Percentiles rank a stretch among this genome's conserved stretches.
These are phyloP conservation scores for Halophytophthora batemanensis DNA, from an alignment of 352 stramenopile genomes.

Conservation along the genomic window DNA sequence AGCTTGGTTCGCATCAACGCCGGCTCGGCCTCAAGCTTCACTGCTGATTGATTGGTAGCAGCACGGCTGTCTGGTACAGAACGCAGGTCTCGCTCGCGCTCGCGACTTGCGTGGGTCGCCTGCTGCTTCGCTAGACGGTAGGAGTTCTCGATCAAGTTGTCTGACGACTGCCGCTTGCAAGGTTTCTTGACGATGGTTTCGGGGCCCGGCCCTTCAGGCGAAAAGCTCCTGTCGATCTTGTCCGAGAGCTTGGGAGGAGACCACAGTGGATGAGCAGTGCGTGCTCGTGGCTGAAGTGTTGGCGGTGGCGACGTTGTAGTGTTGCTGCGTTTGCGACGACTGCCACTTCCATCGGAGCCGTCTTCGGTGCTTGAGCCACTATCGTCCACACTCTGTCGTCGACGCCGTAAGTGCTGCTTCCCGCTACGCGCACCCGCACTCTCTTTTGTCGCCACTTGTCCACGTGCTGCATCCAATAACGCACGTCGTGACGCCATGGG, in stretches of 20 bases:
- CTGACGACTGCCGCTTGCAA: constrained; percentile 48
- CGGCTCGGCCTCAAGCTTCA: constrained; percentile 8
- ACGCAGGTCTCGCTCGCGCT: constrained; percentile 4
- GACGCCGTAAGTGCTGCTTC: constrained; percentile 36
- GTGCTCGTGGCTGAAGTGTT: constrained; percentile 6
- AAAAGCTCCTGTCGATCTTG: constrained; percentile 21
- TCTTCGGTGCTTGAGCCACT: constrained; percentile 65
- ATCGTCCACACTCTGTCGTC: constrained; percentile 49
- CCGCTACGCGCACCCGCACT: constrained; percentile 7
- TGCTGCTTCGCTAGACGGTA: constrained; percentile 42
- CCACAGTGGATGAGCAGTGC: constrained; percentile 6
- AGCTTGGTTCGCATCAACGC: constrained; percentile 28
- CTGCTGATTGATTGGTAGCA: background rate
- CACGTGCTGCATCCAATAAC: constrained; percentile 3
- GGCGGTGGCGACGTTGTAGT: constrained; percentile 28
- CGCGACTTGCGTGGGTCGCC: constrained; percentile 21
- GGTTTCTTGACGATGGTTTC: constrained; percentile 38
- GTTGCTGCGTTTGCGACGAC: constrained; percentile 69
- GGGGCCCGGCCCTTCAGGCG: constrained; percentile 12
- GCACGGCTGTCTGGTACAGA: background rate
- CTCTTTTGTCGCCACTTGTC: constrained; percentile 10
- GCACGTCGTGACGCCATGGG: constrained; percentile 14
- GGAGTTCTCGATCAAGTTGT: constrained; percentile 30
- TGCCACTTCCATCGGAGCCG: constrained; percentile 41
- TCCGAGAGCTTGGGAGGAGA: constrained; percentile 20